Conservation (phyloP, 495 filamentous ascomycete species). For the Entonaema liquescens region DNA sequence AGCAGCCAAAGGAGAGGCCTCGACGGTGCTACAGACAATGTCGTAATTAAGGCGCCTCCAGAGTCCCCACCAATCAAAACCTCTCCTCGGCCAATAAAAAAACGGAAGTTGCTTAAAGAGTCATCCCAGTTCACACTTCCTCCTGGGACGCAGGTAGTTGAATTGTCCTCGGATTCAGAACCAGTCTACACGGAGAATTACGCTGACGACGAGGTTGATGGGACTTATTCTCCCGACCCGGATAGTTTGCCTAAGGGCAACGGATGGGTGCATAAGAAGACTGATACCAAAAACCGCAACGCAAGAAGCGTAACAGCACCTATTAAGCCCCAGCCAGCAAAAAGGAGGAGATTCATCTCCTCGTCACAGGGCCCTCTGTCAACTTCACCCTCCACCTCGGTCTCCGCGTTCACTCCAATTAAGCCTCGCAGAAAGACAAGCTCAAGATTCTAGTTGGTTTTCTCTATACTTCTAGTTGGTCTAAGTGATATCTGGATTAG, state of each 20-base stretch:
- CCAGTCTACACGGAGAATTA: conserved; percentile 51
- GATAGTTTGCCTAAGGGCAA: conserved; percentile 34
- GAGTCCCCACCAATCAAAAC: conserved; percentile 23
- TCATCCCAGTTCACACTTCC: conserved; percentile 46
- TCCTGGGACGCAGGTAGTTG: conserved; percentile 51
- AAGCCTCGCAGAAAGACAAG: conserved; percentile 36
- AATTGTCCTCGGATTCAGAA: conserved; percentile 52
- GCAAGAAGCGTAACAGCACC: conserved; percentile 20
- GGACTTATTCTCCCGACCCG: conserved; percentile 44
- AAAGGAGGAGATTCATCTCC: conserved; percentile 8
- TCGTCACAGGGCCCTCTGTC: conserved; percentile 29
- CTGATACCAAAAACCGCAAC: neutral
- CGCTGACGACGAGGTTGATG: conserved; percentile 55
- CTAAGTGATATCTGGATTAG: neutral
- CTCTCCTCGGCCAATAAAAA: conserved; percentile 29
- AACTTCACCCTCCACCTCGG: neutral
- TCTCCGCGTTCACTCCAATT: neutral
- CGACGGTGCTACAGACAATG: neutral
- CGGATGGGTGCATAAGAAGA: conserved; percentile 43
- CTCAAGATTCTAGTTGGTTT: conserved; percentile 26
- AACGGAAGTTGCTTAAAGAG: conserved; percentile 5
- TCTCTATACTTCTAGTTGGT: neutral
- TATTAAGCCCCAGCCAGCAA: conserved; percentile 5
- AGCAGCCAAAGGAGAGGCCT: conserved; percentile 3
- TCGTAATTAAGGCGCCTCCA: neutral